Evolutionary conservation across 2,329 filamentous ascomycete genomes (phyloP).

Genomic region (Sclerotinia spermophila): DNA sequence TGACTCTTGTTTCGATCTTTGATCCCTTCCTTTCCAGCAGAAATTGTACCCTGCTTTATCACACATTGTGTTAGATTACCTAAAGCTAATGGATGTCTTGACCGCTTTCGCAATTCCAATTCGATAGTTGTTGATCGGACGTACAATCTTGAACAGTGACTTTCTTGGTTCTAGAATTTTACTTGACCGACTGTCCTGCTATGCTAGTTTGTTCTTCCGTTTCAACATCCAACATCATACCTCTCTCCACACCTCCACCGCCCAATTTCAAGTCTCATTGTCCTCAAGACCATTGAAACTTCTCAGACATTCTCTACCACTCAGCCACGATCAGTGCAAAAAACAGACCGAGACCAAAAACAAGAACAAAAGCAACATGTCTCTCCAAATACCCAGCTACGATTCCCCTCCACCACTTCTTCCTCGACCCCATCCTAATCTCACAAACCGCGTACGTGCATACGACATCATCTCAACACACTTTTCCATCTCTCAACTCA

Average conservation of each 20-base stretch:
- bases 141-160: not conserved
- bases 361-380: conserved; percentile 2
- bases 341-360: not conserved
- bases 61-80: not conserved
- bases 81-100: not conserved
- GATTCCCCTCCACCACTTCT: not conserved
- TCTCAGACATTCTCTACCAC: not conserved
- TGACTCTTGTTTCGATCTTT: not conserved
- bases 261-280: not conserved
- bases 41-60: not conserved
- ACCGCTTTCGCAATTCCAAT: not conserved
- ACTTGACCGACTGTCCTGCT: not conserved
- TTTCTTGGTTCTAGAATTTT: not conserved
- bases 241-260: not conserved
- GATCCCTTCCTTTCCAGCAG: not conserved
- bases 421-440: not conserved
- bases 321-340: not conserved
- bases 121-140: not conserved
- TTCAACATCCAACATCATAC: not conserved
- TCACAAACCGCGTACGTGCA: not conserved
- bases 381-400: conserved; percentile 11
- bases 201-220: not conserved
- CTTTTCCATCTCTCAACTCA: conserved; percentile 10
- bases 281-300: not conserved
- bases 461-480: conserved; percentile 11